Evolutionary conservation across 2,329 filamentous ascomycete species (phyloP), one percentile per base, ranked within the genome.

Genomic region (Erysiphe pulchra): DNA sequence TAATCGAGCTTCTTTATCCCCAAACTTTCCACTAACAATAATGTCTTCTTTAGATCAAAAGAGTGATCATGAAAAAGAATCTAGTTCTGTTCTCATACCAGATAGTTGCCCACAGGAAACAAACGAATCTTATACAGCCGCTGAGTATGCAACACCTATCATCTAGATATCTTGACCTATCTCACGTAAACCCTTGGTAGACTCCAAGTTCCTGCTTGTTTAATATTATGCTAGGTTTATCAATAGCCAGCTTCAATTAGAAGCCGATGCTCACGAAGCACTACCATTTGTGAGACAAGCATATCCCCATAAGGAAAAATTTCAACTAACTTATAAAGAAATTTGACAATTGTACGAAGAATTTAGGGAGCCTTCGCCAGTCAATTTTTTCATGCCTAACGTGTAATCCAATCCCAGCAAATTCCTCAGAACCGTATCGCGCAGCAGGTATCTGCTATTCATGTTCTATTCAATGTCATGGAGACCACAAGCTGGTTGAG

Each of bases 401-500:
- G 11, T 98, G 90, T 66, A 92, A 85, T 50, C 85, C 90, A 9
- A 73, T 81, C 9, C 80, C 85, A 1, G 55, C 67, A 2, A 70
- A 72, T 40, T 57, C 69, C 1, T 65, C 70, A 39, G 75, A 77
- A 44, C 65, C 76, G 0, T 81, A 79, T 59, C 71, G 66, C 8
- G 68, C 79, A 7, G 90, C 87, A 2, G 90, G 82, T 24, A 74
- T 98, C 47, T 98, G 90, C 67, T 98, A 98, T 57, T 82, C 86
- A 18, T 98, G 90, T 64, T 94, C 87, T 7, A 84, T 98, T 48
- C 81, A 87, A 54, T 98, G 90, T 59, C 90, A 98, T 57, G 87
- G 90, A 53, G 86, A 95, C 57, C 90, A 98, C 59, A 80, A 72
- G 1, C 74, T 98, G 24, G 90, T 95, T 44, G 90, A 98, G 63